These are phyloP conservation scores for Camellia sinensis DNA, from an alignment of 148 eudicot species.

Conservation along the genomic window DNA sequence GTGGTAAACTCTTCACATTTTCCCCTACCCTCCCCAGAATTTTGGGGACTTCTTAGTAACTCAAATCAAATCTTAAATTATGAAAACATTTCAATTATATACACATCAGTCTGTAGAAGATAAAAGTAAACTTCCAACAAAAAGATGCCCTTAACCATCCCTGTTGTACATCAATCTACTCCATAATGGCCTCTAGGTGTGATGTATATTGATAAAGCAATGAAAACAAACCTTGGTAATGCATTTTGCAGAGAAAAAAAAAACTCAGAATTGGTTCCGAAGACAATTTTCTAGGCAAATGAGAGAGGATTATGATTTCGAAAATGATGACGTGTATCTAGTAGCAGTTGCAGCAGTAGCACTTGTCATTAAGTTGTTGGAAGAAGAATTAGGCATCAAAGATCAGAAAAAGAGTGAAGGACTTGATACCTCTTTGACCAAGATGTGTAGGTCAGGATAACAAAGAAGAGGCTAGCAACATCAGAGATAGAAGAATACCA, in stretches of 20 bases:
- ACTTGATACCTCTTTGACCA: conserved; percentile 27
- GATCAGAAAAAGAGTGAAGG: conserved; percentile 28
- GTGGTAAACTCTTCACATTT: too few relatives aligned
- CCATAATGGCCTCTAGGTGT: background rate
- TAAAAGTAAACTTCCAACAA: background rate
- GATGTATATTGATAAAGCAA: background rate
- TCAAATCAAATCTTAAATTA: conserved; percentile 22
- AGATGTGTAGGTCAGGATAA: conserved; percentile 23
- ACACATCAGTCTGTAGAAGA: background rate
- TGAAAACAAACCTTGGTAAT: background rate
- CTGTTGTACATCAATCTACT: background rate
- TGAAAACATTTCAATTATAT: conserved; percentile 23
- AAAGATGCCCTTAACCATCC: background rate
- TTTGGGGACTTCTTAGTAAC: background rate
- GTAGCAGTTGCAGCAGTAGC: conserved; percentile 86
- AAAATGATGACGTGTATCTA: conserved; percentile 38
- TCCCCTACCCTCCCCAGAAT: too few relatives aligned
- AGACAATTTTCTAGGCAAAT: conserved; percentile 50
- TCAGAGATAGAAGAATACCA: too few relatives aligned
- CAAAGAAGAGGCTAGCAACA: conserved; percentile 19
- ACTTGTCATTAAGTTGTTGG: conserved; percentile 56
- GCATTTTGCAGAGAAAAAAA: conserved; percentile 36
- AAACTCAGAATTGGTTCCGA: conserved; percentile 51
- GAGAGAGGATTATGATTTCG: conserved; percentile 34
- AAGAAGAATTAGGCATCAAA: conserved; percentile 43